Evolutionary conservation across 1,284 basidiomycete species (phyloP).

Genomic region (Fomitopsis palustris): DNA sequence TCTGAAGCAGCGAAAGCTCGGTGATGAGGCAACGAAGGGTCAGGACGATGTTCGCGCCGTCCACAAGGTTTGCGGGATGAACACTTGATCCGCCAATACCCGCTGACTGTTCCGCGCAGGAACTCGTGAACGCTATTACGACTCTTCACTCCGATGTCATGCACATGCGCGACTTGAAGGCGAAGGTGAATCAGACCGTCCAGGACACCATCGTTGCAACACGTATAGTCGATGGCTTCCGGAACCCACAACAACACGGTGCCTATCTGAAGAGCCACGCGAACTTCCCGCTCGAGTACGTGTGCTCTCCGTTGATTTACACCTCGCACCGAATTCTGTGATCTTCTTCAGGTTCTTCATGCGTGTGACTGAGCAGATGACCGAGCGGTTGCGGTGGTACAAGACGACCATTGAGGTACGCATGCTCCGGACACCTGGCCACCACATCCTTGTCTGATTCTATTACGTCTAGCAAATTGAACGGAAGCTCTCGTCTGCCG

Average conservation of each 20-base stretch:
- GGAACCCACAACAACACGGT: conserved; percentile 64
- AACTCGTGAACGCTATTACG: conserved; percentile 56
- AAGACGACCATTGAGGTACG: conserved; percentile 74
- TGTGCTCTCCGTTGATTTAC: conserved; percentile 9
- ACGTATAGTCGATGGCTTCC: conserved; percentile 72
- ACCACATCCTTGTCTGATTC: not conserved
- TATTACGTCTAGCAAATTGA: conserved; percentile 68
- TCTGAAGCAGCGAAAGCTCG: conserved; percentile 70
- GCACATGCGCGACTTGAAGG: conserved; percentile 63
- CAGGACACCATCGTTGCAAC: conserved; percentile 74
- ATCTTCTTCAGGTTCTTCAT: conserved; percentile 58
- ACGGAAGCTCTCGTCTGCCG: conserved; percentile 66
- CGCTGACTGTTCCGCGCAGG: conserved; percentile 34
- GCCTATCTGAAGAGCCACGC: conserved; percentile 71
- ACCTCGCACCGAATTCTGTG: not conserved
- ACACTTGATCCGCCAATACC: not conserved
- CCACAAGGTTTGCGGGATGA: conserved; percentile 48
- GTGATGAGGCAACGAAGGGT: conserved; percentile 70
- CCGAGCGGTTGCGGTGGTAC: conserved; percentile 70
- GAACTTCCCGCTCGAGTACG: conserved; percentile 79
- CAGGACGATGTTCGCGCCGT: conserved; percentile 62
- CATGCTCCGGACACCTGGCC: not conserved
- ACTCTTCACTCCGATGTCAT: conserved; percentile 66
- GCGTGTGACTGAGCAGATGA: conserved; percentile 69
- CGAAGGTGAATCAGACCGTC: conserved; percentile 71